Evolutionary conservation across 495 filamentous ascomycete species (phyloP), one percentile per base, ranked within the genome.

Genomic region (Xylaria acuta): DNA sequence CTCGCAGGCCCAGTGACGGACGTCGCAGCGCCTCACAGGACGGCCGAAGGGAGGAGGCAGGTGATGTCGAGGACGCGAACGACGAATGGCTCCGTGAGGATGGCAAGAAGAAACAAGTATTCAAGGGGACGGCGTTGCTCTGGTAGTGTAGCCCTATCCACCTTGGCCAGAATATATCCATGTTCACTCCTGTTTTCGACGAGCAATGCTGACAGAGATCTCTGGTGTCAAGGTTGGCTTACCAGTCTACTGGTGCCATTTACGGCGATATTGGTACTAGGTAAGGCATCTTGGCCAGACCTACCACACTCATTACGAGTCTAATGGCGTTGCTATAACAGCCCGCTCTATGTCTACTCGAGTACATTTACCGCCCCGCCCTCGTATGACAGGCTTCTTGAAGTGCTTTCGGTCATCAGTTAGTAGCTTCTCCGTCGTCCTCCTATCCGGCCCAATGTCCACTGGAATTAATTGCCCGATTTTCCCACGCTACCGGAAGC

Each of bases 231-330:
- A 78, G 76, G 76, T 84, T 93, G 41, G 86, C 91, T 7, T 93
- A 93, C 75, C 90, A 92, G 77, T 90, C 88, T 0, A 86, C 89
- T 53, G 92, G 92, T 49, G 89, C 90, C 62, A 93, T 94, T 51
- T 94, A 93, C 76, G 92, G 92, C 9, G 92, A 94, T 72, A 94
- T 93, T 72, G 92, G 92, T 47, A 93, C 92, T 16, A 91, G 80
- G 80, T 78, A 59, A 69, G 69, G 16, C 51, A 32, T 41, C 34
- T 38, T 51, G 30, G 34, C 20, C 11, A 6, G 34, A 7, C 43
- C 22, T 51, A 30, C n/a, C 18, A 38, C 40, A 51, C 20, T n/a
- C 18, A 25, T 51, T 32, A 49, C 22, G 1, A 64, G 60, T 60
- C 41, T 22, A 45, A 34, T 11, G 0, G 11, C 25, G 32, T 20